phyloP scores from a whole-genome alignment of 305 asterid genomes.

The Solanum hybrid region DNA sequence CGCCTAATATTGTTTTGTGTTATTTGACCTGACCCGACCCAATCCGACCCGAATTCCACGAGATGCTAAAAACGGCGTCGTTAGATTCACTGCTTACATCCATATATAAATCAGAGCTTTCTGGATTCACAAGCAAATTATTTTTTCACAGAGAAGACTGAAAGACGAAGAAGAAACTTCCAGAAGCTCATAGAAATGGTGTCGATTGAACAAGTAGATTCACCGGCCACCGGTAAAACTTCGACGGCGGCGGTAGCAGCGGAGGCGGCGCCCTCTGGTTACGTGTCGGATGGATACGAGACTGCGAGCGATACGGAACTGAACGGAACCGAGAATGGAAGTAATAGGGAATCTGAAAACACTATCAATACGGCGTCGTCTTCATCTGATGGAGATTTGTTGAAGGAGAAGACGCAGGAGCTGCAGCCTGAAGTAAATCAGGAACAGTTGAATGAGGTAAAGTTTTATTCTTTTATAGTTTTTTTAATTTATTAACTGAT shows the following conservation, averaged over 20 bases:
- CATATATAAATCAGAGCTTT: not conserved
- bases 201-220: conserved; percentile 42
- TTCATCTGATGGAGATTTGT: not conserved
- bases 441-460: not conserved
- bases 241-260: not conserved
- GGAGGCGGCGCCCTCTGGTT: conserved; percentile 21
- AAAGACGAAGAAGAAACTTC: not conserved
- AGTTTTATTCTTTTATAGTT: not conserved
- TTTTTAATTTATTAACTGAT: not conserved
- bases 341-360: conserved; percentile 14
- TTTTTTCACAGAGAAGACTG: not conserved
- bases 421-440: not conserved
- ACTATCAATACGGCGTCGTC: not conserved
- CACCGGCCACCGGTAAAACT: conserved; percentile 16
- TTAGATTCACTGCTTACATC: not conserved
- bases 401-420: not conserved
- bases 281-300: conserved; percentile 70
- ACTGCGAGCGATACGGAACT: conserved; percentile 88
- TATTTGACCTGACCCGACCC: not conserved
- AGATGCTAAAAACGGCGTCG: not conserved
- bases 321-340: conserved; percentile 27
- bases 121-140: conserved; percentile 14
- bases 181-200: conserved; percentile 35
- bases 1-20: no score
- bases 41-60: not conserved